A percentile compares a stretch with the other conserved stretches of the same genome.
These are phyloP conservation scores for Craterostigma plantagineum DNA, from an alignment of 257 asterid genomes.

Conservation along the genomic window DNA sequence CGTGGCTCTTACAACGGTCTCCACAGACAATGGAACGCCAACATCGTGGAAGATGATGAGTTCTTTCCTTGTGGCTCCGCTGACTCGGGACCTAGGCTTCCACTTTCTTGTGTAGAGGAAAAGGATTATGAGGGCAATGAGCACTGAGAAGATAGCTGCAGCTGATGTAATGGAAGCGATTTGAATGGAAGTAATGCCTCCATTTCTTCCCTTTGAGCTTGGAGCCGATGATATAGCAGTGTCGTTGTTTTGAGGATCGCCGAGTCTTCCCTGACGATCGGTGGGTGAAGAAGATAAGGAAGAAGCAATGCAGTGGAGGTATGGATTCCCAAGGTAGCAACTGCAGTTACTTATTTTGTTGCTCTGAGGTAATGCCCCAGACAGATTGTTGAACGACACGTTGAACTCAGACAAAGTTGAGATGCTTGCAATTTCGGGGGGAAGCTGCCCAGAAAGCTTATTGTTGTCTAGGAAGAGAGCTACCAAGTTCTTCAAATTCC, in stretches of 20 bases:
- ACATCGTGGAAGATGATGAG: conserved; percentile 13
- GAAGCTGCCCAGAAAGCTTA: conserved; percentile 62
- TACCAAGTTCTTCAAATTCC: conserved; percentile 39
- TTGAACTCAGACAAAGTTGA: conserved; percentile 41
- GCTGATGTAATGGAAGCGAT: conserved; percentile 79
- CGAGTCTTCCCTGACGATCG: conserved; percentile 39
- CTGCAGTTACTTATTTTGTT: conserved; percentile 35
- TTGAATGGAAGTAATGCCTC: conserved; percentile 50
- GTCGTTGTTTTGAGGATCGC: conserved; percentile 19
- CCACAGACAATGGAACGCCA: conserved; percentile 20
- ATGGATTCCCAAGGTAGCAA: conserved; percentile 61
- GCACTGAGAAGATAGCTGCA: conserved; percentile 31
- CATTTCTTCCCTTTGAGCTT: conserved; percentile 11
- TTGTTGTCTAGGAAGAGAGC: conserved; percentile 58
- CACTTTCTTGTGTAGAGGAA: not conserved
- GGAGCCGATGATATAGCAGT: conserved; percentile 21
- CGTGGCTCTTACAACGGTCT: conserved; percentile 20
- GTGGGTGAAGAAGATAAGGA: conserved; percentile 31
- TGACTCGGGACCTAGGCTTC: not conserved
- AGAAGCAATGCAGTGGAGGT: conserved; percentile 34
- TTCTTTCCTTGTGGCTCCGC: not conserved
- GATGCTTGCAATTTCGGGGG: conserved; percentile 26
- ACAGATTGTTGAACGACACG: conserved; percentile 64
- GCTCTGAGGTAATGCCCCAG: conserved; percentile 47
- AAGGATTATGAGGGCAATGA: not conserved